These are phyloP conservation scores for Neospora caninum DNA, from an alignment of 169 alveolate species.

Conservation along the genomic window DNA sequence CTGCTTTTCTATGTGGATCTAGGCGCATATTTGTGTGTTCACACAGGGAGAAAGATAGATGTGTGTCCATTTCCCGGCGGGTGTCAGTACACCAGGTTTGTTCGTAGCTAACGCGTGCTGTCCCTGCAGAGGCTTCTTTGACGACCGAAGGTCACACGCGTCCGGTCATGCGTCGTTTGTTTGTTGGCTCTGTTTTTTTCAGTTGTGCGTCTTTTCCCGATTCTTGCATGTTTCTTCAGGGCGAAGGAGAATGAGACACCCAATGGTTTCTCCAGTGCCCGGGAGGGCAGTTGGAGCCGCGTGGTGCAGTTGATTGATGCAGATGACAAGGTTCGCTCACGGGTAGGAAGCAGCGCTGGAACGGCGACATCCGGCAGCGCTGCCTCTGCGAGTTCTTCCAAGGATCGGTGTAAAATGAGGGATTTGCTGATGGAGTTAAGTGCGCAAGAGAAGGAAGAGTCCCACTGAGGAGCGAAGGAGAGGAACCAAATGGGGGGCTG, in stretches of 20 bases:
- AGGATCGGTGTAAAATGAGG: conserved; percentile 37
- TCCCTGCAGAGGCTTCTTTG: too few relatives aligned
- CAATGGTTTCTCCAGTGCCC: not conserved
- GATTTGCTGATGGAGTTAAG: conserved; percentile 29
- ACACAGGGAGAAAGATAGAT: too few relatives aligned
- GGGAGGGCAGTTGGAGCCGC: not conserved
- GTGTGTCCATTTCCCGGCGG: too few relatives aligned
- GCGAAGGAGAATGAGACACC: conserved; percentile 33
- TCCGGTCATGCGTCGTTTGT: too few relatives aligned
- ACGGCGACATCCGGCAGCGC: not conserved
- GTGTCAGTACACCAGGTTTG: too few relatives aligned
- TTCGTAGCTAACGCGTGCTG: too few relatives aligned
- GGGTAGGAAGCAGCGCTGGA: conserved; percentile 11
- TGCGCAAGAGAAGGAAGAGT: not conserved
- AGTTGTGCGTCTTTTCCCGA: not conserved
- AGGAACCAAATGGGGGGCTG: too few relatives aligned
- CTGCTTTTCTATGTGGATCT: too few relatives aligned
- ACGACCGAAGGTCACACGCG: too few relatives aligned
- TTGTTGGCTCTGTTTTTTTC: not conserved
- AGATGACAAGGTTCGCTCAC: not conserved
- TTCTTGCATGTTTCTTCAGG: not conserved
- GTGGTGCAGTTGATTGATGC: conserved; percentile 7
- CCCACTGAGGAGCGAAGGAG: not conserved
- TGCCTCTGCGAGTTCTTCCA: not conserved
- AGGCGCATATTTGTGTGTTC: too few relatives aligned